phyloP scores from a whole-genome alignment of 768 basidiomycete genomes.

The Holtermanniella nyarrowii region DNA sequence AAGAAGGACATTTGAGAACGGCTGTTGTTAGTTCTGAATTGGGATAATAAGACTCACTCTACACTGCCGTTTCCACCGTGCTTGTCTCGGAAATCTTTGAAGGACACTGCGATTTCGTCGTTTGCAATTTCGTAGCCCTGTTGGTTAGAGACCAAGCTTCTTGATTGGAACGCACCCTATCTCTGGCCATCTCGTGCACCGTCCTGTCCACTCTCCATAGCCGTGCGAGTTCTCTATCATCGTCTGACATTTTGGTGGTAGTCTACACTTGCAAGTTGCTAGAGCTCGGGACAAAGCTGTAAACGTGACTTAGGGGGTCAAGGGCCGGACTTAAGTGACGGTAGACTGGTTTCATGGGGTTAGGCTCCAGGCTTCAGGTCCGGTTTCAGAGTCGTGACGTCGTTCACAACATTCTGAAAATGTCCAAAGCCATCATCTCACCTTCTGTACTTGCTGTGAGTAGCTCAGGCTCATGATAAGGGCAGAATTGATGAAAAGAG shows the following conservation, averaged over 20 bases:
- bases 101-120: conserved; percentile 84
- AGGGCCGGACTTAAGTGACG: too few relatives aligned
- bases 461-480: background rate
- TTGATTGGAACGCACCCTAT: conserved; percentile 56
- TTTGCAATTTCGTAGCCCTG: conserved; percentile 90
- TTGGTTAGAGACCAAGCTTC: background rate
- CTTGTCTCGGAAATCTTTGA: conserved; percentile 60
- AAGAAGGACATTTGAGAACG: conserved; percentile 84
- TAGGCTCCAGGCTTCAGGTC: too few relatives aligned
- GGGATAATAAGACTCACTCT: conserved; percentile 55
- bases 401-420: conserved; percentile 30
- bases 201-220: conserved; percentile 95
- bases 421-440: conserved; percentile 86
- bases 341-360: too few relatives aligned
- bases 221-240: conserved; percentile 47
- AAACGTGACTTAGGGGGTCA: too few relatives aligned
- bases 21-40: conserved; percentile 44
- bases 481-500: conserved; percentile 43
- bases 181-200: conserved; percentile 88
- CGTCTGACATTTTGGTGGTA: background rate
- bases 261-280: too few relatives aligned
- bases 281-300: too few relatives aligned
- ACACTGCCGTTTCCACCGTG: conserved; percentile 66
- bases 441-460: conserved; percentile 79
- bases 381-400: too few relatives aligned